These are phyloP conservation scores for Boeremia exigua DNA, from an alignment of 2,329 filamentous ascomycete genomes.

Conservation along the genomic window DNA sequence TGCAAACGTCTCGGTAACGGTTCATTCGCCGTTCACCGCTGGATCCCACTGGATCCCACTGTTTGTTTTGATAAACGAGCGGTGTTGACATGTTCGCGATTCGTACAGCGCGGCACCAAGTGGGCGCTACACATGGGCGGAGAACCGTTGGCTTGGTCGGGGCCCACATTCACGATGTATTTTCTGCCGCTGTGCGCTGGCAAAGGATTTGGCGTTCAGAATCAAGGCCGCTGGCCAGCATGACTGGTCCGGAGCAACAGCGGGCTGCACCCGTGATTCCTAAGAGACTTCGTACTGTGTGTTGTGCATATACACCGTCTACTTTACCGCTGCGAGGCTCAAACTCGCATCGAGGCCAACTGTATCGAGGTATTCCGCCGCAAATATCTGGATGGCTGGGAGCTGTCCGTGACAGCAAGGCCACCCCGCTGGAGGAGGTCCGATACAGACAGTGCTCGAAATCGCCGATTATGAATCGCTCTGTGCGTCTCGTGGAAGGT, in stretches of 20 bases:
- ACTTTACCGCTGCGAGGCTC: conserved; percentile 17
- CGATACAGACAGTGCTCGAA: conserved; percentile 6
- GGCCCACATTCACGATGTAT: conserved; percentile 10
- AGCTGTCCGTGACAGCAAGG: conserved; percentile 5
- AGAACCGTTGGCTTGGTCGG: conserved; percentile 17
- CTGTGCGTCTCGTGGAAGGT: conserved; percentile 14
- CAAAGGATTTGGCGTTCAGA: conserved; percentile 17
- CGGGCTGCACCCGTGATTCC: conserved; percentile 8
- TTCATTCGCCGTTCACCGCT: conserved; percentile 19
- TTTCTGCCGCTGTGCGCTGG: conserved; percentile 19
- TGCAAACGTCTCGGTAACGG: conserved; percentile 16
- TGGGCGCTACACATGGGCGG: conserved; percentile 10
- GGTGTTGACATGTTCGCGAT: conserved; percentile 19
- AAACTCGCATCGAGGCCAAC: conserved; percentile 13
- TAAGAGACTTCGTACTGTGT: conserved; percentile 9
- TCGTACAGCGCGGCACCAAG: conserved; percentile 12
- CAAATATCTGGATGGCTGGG: conserved; percentile 1
- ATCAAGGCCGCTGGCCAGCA: conserved; percentile 1
- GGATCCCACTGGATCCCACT: conserved; percentile 17
- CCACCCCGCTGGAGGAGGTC: conserved; percentile 1
- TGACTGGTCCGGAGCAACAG: conserved; percentile 12
- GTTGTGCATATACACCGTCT: conserved; percentile 19
- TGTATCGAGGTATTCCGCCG: conserved; percentile 14
- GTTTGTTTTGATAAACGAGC: conserved; percentile 20
- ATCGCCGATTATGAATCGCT: conserved; percentile 12